Evolutionary conservation across 2,329 filamentous ascomycete species (phyloP).

Genomic region (Colletotrichum melonis): DNA sequence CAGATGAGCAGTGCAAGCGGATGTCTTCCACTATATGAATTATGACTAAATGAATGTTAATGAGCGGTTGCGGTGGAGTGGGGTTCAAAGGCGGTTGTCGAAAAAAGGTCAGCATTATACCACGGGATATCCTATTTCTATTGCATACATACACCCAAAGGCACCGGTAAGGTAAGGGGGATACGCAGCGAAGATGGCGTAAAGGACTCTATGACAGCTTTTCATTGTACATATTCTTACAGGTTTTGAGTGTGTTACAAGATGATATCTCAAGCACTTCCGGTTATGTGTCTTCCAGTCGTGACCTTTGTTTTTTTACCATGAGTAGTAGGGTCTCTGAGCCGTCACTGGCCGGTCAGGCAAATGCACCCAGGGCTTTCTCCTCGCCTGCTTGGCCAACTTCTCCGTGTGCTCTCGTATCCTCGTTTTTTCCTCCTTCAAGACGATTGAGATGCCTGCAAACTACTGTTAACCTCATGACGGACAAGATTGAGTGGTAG

Average conservation of each 20-base stretch:
- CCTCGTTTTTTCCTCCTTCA: conserved; percentile 95
- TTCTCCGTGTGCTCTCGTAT: conserved; percentile 84
- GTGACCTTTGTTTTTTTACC: conserved; percentile 64
- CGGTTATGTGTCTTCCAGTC: background rate
- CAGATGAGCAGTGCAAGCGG: background rate
- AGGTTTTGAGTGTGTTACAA: conserved; percentile 15
- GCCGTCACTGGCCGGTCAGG: conserved; percentile 86
- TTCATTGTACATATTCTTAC: conserved; percentile 35
- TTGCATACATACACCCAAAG: background rate
- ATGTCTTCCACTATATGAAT: conserved; percentile 7
- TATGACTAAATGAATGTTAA: conserved; percentile 25
- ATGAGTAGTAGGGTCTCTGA: conserved; percentile 91
- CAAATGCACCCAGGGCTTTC: conserved; percentile 87
- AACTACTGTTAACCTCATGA: background rate
- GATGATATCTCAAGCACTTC: background rate
- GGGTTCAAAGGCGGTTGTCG: background rate
- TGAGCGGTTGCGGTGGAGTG: background rate
- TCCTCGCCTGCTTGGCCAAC: conserved; percentile 77
- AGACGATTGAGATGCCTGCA: conserved; percentile 79
- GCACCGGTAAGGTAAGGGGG: background rate
- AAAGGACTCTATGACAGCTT: conserved; percentile 13
- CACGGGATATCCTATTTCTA: background rate
- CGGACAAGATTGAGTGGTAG: background rate
- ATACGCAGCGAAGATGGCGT: background rate
- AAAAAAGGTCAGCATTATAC: conserved; percentile 1